Base-by-base conservation (phyloP, 2,329 filamentous ascomycete species). In the Blastomyces emzantsi region DNA sequence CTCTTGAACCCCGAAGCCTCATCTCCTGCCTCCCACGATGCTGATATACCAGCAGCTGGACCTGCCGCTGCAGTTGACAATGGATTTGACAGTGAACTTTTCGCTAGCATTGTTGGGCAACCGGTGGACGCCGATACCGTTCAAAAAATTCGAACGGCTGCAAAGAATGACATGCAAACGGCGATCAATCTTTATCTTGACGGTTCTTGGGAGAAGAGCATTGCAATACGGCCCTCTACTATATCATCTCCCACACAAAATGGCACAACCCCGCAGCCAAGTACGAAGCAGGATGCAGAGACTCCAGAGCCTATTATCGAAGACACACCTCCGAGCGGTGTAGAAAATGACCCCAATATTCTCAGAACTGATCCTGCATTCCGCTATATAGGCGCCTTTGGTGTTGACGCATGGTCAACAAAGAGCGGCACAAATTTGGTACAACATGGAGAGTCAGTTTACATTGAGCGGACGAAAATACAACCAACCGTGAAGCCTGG, bases 351-450 rank as follows among this genome's bases (percentile, higher is more conserved):
- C 19, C 15, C 49, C 45, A 63, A 59, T 41, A 25, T 56, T 60
- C n/a, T 51, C 19, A 36, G 13, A 25, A 17, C 33, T 13, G n/a
- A 72, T 59, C 86, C 87, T 0, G 70, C 76, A 1, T 81, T 80
- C 68, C 79, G 94, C 70, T 99, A 97, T 70, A 84, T 97, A 65
- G 94, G 94, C 22, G 90, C 92, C 0, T 94, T 97, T 75, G 94
- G 94, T 9, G 92, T 90, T 4, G 90, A 89, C 62, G 94, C 88
- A 4, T 99, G 94, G 94, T 87, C 90, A 6, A 97, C 93, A 3
- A 86, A 87, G 69, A 97, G 91, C 73, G 93, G 93, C 0, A 78
- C 78, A 2, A 85, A 85, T 47, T 73, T 97, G 6, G 73, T 99
- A 33, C 89, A 86, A 67, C 89, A 96, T 70, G 91, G 90, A 19